These are phyloP conservation scores for Malassezia dermatis DNA, from an alignment of 1,284 basidiomycete species.

Conservation along the genomic window DNA sequence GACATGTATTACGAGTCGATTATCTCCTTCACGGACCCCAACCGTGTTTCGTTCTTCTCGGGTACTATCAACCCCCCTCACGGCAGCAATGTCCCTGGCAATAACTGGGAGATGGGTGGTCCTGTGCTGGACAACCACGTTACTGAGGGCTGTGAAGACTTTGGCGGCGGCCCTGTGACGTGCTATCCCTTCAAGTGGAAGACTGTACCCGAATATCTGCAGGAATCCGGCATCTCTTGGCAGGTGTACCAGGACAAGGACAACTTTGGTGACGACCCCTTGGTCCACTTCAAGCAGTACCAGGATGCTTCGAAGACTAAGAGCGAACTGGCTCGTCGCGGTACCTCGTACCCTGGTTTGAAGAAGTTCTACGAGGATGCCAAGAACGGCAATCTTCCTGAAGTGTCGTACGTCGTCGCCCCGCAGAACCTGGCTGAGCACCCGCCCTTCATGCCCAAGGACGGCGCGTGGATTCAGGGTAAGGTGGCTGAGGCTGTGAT, in stretches of 20 bases:
- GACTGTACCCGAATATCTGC: conserved; percentile 30
- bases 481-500: conserved; percentile 32
- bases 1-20: conserved; percentile 35
- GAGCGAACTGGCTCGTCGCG: conserved; percentile 19
- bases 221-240: conserved; percentile 26
- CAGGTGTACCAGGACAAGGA: conserved; percentile 27
- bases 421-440: conserved; percentile 33
- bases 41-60: conserved; percentile 25
- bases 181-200: conserved; percentile 28
- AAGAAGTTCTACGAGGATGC: conserved; percentile 32
- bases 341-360: conserved; percentile 22
- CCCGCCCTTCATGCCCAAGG: conserved; percentile 26
- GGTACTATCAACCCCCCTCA: conserved; percentile 16
- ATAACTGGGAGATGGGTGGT: conserved; percentile 11
- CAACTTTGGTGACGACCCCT: conserved; percentile 31
- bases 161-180: conserved; percentile 8
- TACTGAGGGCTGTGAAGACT: conserved; percentile 8
- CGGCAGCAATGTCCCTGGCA: conserved; percentile 8
- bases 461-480: conserved; percentile 34
- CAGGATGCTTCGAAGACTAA: conserved; percentile 16
- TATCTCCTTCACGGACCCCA: conserved; percentile 26
- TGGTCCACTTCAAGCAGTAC: conserved; percentile 14
- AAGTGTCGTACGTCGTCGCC: conserved; percentile 34
- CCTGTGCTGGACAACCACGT: conserved; percentile 20
- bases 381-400: conserved; percentile 24